phyloP scores from a whole-genome alignment of 345 rosid genomes.

The Balakata baccata region DNA sequence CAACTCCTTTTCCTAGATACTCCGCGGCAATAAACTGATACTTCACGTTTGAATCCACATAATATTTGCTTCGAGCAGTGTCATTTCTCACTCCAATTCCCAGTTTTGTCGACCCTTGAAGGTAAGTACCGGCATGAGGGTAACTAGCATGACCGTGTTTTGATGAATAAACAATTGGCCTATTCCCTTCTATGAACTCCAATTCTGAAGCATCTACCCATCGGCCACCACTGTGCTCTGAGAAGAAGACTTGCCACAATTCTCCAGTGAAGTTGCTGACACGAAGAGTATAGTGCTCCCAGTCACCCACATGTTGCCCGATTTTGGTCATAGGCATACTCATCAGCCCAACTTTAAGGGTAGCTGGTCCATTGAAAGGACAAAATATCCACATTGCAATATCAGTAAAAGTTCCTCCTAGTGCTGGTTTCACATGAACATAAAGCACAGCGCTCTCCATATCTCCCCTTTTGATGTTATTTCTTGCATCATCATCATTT shows the following conservation, averaged over 20 bases:
- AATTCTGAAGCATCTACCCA: constrained; percentile 66
- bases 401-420: constrained; percentile 90
- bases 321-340: constrained; percentile 60
- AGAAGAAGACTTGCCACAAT: constrained; percentile 71
- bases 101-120: constrained; percentile 74
- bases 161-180: constrained; percentile 68
- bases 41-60: constrained; percentile 63
- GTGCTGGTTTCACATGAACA: constrained; percentile 81
- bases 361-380: constrained; percentile 85
- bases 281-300: constrained; percentile 92
- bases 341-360: constrained; percentile 71
- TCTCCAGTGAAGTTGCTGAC: constrained; percentile 81
- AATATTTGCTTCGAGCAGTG: constrained; percentile 50
- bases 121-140: constrained; percentile 71
- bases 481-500: constrained; percentile 47
- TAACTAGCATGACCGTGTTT: constrained; percentile 85
- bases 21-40: constrained; percentile 72
- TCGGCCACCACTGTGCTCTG: constrained; percentile 85
- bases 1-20: constrained; percentile 59
- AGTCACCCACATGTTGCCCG: constrained; percentile 82
- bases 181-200: constrained; percentile 65
- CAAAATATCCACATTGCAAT: constrained; percentile 88
- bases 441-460: constrained; percentile 75
- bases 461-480: constrained; percentile 50
- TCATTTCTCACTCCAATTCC: constrained; percentile 84